Evolutionary conservation across 2,329 filamentous ascomycete species (phyloP).

Genomic region (Diaporthe aspalathi): DNA sequence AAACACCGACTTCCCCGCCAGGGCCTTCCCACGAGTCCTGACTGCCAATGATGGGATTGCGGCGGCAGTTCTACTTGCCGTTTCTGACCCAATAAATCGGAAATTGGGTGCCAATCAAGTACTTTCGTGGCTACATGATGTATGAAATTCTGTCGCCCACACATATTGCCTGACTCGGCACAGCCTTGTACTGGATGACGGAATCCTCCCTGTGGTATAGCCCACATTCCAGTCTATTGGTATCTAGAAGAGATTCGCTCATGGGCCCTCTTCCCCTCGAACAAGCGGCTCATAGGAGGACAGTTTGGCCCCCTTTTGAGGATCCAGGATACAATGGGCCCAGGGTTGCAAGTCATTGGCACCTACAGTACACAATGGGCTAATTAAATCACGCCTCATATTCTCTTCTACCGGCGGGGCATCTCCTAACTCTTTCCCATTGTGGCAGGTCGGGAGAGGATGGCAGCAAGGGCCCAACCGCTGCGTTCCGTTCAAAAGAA

Average conservation of each 20-base stretch:
- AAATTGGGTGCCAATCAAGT: background rate
- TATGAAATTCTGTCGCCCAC: background rate
- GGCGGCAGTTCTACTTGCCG: constrained; percentile 3
- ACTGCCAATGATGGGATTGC: background rate
- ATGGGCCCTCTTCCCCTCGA: background rate
- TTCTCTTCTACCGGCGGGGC: background rate
- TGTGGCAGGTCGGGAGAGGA: background rate
- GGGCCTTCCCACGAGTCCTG: background rate
- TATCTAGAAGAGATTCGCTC: background rate
- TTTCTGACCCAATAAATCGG: background rate
- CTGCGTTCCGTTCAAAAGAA: background rate
- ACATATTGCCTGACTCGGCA: background rate
- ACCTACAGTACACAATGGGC: background rate
- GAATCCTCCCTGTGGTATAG: background rate
- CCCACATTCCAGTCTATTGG: background rate
- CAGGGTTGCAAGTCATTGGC: background rate
- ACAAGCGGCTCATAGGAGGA: background rate
- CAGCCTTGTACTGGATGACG: background rate
- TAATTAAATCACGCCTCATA: background rate
- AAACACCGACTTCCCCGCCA: background rate
- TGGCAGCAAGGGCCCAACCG: background rate
- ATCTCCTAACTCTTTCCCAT: background rate
- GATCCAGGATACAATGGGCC: background rate
- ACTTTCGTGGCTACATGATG: background rate
- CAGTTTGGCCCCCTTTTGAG: background rate